Base-by-base conservation (phyloP, 345 rosid genomes). In the Lagerstroemia speciosa region DNA sequence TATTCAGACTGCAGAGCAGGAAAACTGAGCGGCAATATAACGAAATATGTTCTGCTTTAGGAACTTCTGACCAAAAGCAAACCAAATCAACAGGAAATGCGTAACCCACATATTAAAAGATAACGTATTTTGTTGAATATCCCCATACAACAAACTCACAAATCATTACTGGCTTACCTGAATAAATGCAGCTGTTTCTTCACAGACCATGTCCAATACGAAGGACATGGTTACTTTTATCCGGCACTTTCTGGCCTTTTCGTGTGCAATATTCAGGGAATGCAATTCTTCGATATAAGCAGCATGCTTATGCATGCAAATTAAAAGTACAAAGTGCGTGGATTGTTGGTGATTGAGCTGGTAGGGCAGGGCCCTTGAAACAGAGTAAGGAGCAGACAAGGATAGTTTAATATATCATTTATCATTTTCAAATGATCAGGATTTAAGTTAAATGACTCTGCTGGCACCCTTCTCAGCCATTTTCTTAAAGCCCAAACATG, bases 1-100 rank as follows among this genome's bases (percentile, higher is more conserved):
- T 73, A 91, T 73, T 94, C 99, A 63, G 82, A 91, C 97, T 94
- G 76, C 70, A 69, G 57, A 73, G 36, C 45, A 75, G 66, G 20
- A 64, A 69, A 48, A 69, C 65, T 74, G 67, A 78, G 48, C 45
- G 12, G 62, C 16, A 41, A 24, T 26, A 15, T 15, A 46, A 50
- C 22, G 27, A 46, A 37, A 29, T n/a, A 30, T 38, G 19, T 24
- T 24, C 52, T 36, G 14, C 67, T 65, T 10, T 66, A 16, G 27
- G n/a, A 67, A 46, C 29, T n/a, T 58, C 33, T 14, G 29, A 58
- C 20, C 17, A 27, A 26, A 27, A 58, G 63, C 29, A 30, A 58
- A 26, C 33, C 19, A 27, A 58, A 58, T 4, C 7, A 53, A 24
- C 9, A 11, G 24, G 60, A 53, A 26, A 53, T 8, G 6, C 60